Evolutionary conservation across 352 stramenopile genomes (phyloP), one percentile per base, ranked within the genome.

Genomic region (Pythium phragmitis): DNA sequence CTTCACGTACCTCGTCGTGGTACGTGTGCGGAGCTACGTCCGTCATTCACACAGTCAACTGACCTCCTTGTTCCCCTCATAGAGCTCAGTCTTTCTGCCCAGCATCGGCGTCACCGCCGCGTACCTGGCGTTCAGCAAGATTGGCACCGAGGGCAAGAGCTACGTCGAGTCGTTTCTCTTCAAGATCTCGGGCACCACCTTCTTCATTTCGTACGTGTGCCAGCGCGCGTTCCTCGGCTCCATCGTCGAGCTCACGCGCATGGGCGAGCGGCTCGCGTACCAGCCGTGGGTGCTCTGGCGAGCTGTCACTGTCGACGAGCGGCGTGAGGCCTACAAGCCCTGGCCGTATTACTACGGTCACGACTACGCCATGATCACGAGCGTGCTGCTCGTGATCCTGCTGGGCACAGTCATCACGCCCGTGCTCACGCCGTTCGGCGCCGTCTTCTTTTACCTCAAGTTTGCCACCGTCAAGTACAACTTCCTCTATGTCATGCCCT

Each of bases 201-300:
- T 93, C 67, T 93, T 93, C 77, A 90, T 93, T 68, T 89, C 85
- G 57, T 93, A 93, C 54, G 68, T 93, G n/a, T 91, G 82, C 21
- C 85, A 93, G 57, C 79, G 85, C 51, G 80, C 82, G 37, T 92
- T 94, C 39, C 71, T 94, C 1, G 83, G 82, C 7, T 74, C 78
- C 4, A 87, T 92, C 47, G 68, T 92, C n/a, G 77, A 89, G 63
- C 74, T 94, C 34, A 85, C 81, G 58, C 78, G 85, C 2, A 74
- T 82, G 41, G 75, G 75, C 9, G 82, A 94, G 57, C 81, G 78
- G 1, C 66, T 87, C n/a, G 76, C 70, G 17, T 82, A 80, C 39
- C 81, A 91, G 57, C 85, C 83, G 3, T 94, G 85, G 85, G 70
- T 87, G 16, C 72, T 85, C 23, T 63, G 79, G 2, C 85, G 85